phyloP scores from a whole-genome alignment of 2,329 filamentous ascomycete genomes.

The Pyricularia pennisetigena region DNA sequence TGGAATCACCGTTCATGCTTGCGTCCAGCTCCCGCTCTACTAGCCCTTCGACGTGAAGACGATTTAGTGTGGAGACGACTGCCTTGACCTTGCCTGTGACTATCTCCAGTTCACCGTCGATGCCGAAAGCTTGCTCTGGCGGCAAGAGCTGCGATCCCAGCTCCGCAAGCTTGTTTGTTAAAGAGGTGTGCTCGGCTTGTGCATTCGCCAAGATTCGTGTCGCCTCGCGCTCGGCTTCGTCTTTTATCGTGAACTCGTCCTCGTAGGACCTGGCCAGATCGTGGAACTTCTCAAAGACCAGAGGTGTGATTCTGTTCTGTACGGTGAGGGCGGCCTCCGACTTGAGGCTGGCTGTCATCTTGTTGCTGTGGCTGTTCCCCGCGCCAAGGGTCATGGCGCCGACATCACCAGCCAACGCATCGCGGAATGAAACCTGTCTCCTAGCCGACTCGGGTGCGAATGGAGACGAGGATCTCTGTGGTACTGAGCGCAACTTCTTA shows the following conservation, averaged over 20 bases:
- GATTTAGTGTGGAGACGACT: conserved; percentile 36
- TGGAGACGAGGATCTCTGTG: conserved; percentile 66
- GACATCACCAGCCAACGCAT: conserved; percentile 24
- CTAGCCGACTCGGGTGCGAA: conserved; percentile 51
- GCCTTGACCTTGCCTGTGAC: conserved; percentile 36
- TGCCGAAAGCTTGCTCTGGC: conserved; percentile 34
- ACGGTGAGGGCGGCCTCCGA: conserved; percentile 61
- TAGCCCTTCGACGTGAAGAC: conserved; percentile 39
- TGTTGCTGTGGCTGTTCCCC: conserved; percentile 17
- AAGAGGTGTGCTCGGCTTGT: conserved; percentile 51
- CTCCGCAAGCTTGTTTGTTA: conserved; percentile 23
- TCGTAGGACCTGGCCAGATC: conserved; percentile 64
- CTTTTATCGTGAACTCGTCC: conserved; percentile 64
- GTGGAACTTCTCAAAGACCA: conserved; percentile 63
- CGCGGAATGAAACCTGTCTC: conserved; percentile 42
- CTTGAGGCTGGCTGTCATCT: conserved; percentile 33
- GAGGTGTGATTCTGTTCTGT: conserved; percentile 56
- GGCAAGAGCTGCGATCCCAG: conserved; percentile 44
- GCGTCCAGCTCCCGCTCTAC: conserved; percentile 40
- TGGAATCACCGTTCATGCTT: conserved; percentile 9
- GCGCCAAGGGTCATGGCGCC: neutral
- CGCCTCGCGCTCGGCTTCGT: conserved; percentile 58
- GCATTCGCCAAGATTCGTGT: conserved; percentile 56
- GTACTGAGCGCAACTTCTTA: conserved; percentile 53
- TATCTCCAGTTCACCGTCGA: conserved; percentile 30